Percentiles rank a stretch among this genome's conserved stretches.
These are phyloP conservation scores for Fonsecaea multimorphosa DNA, from an alignment of 2,329 filamentous ascomycete species.

Conservation along the genomic window DNA sequence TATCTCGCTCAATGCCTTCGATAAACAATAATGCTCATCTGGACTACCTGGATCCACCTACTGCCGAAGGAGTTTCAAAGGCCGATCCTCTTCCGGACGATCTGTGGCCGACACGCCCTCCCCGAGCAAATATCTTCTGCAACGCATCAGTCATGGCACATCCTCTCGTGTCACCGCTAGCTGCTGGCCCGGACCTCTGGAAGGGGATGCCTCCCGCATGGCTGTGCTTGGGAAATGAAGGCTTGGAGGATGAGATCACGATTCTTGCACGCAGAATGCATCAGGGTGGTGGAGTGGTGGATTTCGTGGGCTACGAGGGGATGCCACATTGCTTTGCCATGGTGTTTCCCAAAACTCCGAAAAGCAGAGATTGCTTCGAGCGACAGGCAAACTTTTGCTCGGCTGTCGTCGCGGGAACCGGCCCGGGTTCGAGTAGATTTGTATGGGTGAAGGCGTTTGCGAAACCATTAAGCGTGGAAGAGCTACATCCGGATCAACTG, in stretches of 20 bases:
- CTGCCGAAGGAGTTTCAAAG: conserved; percentile 39
- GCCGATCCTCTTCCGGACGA: conserved; percentile 44
- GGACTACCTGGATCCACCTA: conserved; percentile 47
- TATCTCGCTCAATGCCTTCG: conserved; percentile 52
- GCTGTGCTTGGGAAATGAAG: conserved; percentile 51
- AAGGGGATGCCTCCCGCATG: conserved; percentile 50
- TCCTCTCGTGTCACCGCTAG: conserved; percentile 51
- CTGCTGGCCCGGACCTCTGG: conserved; percentile 48
- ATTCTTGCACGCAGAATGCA: conserved; percentile 50
- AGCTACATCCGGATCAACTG: conserved; percentile 45
- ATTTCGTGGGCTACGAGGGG: conserved; percentile 52
- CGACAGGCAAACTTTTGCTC: conserved; percentile 62
- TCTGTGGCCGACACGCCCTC: conserved; percentile 50
- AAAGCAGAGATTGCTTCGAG: conserved; percentile 60
- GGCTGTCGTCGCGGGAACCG: conserved; percentile 43
- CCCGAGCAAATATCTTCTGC: conserved; percentile 51
- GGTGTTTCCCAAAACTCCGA: conserved; percentile 57
- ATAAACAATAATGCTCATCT: conserved; percentile 46
- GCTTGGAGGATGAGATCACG: conserved; percentile 50
- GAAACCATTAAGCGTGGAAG: conserved; percentile 40
- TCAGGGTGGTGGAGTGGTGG: conserved; percentile 46
- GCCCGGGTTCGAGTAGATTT: conserved; percentile 36
- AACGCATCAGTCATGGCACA: conserved; percentile 48
- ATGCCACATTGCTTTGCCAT: conserved; percentile 62
- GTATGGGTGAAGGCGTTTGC: conserved; percentile 44